These are phyloP conservation scores for Erodium maritimum DNA, from an alignment of 345 rosid genomes.

Conservation along the genomic window DNA sequence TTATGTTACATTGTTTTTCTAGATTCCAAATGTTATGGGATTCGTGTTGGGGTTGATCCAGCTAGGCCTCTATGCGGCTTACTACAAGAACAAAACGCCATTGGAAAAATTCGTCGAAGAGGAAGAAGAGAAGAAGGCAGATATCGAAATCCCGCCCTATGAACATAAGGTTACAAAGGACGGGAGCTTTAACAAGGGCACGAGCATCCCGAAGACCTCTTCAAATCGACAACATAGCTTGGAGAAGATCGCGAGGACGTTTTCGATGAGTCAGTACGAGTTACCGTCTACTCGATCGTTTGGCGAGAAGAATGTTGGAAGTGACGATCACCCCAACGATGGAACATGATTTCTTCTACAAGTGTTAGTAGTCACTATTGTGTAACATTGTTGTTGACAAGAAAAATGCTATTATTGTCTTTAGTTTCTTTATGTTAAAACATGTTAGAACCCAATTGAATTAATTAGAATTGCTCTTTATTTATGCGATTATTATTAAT, in stretches of 20 bases:
- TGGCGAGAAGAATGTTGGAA: no score
- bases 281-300: no score
- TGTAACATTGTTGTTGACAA: no score
- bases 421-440: no score
- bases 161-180: constrained; percentile 10
- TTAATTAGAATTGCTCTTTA: no score
- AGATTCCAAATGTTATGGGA: constrained; percentile 44
- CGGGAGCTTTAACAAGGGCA: no score
- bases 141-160: constrained; percentile 20
- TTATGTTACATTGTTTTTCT: constrained; percentile 2
- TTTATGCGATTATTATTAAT: no score
- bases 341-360: no score
- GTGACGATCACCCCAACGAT: no score
- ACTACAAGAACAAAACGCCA: constrained; percentile 23
- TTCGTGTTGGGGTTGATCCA: constrained; percentile 39
- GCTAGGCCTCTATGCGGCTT: constrained; percentile 27
- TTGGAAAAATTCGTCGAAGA: constrained; percentile 8
- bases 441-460: no score
- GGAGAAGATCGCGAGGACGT: constrained; percentile 17
- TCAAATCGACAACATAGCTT: constrained; percentile 16
- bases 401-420: no score
- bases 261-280: constrained; percentile 21
- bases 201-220: constrained; percentile 18
- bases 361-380: no score
- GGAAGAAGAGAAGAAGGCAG: neutral